Evolutionary conservation across 2,329 filamentous ascomycete genomes (phyloP).

Genomic region (Ceratocystis ficicola): DNA sequence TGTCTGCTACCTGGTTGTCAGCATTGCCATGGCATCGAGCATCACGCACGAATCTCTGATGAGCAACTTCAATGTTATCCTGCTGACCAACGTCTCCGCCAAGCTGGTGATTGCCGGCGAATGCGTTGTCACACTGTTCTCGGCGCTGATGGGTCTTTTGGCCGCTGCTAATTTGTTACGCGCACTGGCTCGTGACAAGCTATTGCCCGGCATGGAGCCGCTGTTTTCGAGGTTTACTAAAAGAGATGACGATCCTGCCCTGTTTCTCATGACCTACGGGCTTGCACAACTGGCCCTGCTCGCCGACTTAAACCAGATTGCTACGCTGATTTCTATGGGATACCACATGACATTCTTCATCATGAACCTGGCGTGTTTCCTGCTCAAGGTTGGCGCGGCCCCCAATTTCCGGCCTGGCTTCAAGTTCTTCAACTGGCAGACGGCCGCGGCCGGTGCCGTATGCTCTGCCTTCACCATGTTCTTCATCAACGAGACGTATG

Average conservation of each 20-base stretch:
- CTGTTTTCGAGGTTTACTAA: conserved; percentile 41
- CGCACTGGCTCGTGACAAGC: conserved; percentile 64
- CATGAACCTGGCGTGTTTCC: conserved; percentile 76
- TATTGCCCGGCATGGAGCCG: conserved; percentile 55
- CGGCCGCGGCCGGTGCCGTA: conserved; percentile 61
- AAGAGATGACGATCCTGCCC: conserved; percentile 59
- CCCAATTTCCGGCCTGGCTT: conserved; percentile 84
- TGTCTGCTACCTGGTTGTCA: conserved; percentile 60
- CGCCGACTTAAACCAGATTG: conserved; percentile 76
- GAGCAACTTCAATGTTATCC: conserved; percentile 64
- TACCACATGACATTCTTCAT: conserved; percentile 89
- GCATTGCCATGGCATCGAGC: conserved; percentile 64
- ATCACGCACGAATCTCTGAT: conserved; percentile 64
- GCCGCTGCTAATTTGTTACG: conserved; percentile 76
- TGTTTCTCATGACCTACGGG: conserved; percentile 61
- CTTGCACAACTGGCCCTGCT: conserved; percentile 71
- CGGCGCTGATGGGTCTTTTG: conserved; percentile 75
- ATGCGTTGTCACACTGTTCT: conserved; percentile 73
- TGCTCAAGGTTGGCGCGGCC: conserved; percentile 74
- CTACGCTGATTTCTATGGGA: conserved; percentile 80
- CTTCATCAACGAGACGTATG: conserved; percentile 74
- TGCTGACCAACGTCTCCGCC: conserved; percentile 65
- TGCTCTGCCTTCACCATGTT: conserved; percentile 74
- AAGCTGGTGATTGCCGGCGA: conserved; percentile 67
- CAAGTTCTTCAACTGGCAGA: conserved; percentile 80